These are phyloP conservation scores for Hypoxylon sp. DNA, from an alignment of 2,329 filamentous ascomycete species.

Conservation along the genomic window DNA sequence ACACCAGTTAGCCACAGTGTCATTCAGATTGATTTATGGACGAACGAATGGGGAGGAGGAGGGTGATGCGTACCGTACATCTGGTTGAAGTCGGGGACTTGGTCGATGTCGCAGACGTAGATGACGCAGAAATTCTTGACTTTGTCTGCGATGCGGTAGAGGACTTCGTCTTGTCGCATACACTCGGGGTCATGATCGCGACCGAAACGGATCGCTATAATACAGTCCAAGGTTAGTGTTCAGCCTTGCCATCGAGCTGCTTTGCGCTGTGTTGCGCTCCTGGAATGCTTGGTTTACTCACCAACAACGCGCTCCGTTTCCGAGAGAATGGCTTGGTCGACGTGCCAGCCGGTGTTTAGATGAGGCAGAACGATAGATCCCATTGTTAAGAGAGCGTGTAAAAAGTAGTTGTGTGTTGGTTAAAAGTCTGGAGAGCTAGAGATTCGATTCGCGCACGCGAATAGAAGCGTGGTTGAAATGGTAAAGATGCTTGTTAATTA, in stretches of 20 bases:
- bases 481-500: background rate
- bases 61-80: conserved; percentile 76
- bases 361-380: conserved; percentile 94
- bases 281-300: conserved; percentile 10
- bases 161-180: conserved; percentile 84
- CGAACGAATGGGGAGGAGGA: conserved; percentile 4
- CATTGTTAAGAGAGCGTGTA: conserved; percentile 53
- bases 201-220: conserved; percentile 87
- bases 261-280: conserved; percentile 4
- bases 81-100: conserved; percentile 91
- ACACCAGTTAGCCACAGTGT: too few relatives aligned
- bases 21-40: too few relatives aligned
- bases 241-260: too few relatives aligned
- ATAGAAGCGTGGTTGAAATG: background rate
- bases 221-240: too few relatives aligned
- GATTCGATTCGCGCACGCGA: background rate
- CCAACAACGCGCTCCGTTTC: conserved; percentile 88
- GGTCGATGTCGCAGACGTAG: conserved; percentile 92
- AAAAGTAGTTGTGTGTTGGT: too few relatives aligned
- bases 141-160: conserved; percentile 90
- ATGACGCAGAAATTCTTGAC: conserved; percentile 94
- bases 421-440: too few relatives aligned
- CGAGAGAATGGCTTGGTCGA: conserved; percentile 89
- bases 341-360: conserved; percentile 92
- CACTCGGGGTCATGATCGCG: conserved; percentile 83